Evolutionary conservation across 2,329 filamentous ascomycete species (phyloP).

Genomic region (Aureobasidium mangrovei): DNA sequence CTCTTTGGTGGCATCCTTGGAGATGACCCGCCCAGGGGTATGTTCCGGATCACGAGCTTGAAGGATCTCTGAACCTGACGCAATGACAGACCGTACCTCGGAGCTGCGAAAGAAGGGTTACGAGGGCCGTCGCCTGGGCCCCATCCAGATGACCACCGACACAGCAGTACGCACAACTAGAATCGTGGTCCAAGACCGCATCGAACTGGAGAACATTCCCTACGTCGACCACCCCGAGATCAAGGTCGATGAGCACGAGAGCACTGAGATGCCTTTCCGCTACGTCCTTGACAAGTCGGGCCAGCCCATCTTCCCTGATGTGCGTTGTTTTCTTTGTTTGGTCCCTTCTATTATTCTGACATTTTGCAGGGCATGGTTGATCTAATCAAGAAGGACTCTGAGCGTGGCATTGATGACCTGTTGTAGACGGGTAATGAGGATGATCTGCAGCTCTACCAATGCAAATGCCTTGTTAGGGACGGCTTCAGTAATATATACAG

Average conservation of each 20-base stretch:
- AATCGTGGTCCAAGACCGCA: constrained; percentile 74
- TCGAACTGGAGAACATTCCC: constrained; percentile 67
- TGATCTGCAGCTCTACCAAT: too few relatives aligned
- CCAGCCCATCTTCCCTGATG: constrained; percentile 83
- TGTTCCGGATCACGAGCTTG: neutral
- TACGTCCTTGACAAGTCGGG: constrained; percentile 68
- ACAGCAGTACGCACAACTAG: constrained; percentile 91
- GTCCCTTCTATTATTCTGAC: constrained; percentile 10
- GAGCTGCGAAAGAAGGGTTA: constrained; percentile 93
- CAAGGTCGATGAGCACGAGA: constrained; percentile 82
- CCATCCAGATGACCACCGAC: constrained; percentile 97
- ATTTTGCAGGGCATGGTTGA: constrained; percentile 76
- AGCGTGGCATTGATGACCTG: constrained; percentile 82
- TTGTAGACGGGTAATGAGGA: constrained; percentile 41
- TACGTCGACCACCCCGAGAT: constrained; percentile 87
- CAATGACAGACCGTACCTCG: constrained; percentile 70
- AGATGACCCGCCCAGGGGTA: constrained; percentile 88
- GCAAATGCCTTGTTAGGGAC: too few relatives aligned
- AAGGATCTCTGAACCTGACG: neutral
- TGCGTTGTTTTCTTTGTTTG: constrained; percentile 30
- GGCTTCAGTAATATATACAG: too few relatives aligned
- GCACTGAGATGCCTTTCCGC: constrained; percentile 94
- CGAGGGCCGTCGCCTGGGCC: constrained; percentile 73
- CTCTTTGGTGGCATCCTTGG: constrained; percentile 94
- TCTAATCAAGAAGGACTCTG: constrained; percentile 84